Percentiles rank a stretch among this genome's conserved stretches.
Conservation (phyloP, 192 early-diverging fungal genomes). For the Chytriomyces confervae region DNA sequence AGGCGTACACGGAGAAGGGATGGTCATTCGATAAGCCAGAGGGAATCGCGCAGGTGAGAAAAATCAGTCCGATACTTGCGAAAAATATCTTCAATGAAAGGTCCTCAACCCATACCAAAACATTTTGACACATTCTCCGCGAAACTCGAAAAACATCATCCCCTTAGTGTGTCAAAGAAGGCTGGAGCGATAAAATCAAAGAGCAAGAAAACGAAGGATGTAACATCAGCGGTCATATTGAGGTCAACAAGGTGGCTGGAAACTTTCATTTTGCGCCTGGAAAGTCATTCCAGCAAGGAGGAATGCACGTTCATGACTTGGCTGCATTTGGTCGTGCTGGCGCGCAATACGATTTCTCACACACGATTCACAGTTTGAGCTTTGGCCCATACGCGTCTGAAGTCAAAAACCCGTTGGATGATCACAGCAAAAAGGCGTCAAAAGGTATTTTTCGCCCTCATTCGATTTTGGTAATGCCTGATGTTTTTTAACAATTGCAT, state of each 20-base stretch:
- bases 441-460: constrained; percentile 43
- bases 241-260: constrained; percentile 91
- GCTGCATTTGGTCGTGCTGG: constrained; percentile 53
- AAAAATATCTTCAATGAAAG: constrained; percentile 7
- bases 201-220: constrained; percentile 90
- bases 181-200: constrained; percentile 74
- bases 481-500: background rate
- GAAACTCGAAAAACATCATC: background rate
- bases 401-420: constrained; percentile 73
- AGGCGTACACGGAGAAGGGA: constrained; percentile 79
- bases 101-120: background rate
- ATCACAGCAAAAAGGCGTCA: constrained; percentile 59
- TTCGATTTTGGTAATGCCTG: background rate
- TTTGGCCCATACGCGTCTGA: constrained; percentile 70
- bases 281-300: constrained; percentile 70
- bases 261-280: constrained; percentile 95
- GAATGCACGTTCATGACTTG: constrained; percentile 83
- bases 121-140: background rate
- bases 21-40: constrained; percentile 85
- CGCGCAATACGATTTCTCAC: constrained; percentile 78
- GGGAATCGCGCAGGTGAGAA: constrained; percentile 78
- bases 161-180: constrained; percentile 79
- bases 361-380: constrained; percentile 79
- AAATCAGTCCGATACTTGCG: constrained; percentile 3
- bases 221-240: constrained; percentile 76